phyloP scores from a whole-genome alignment of 116 monocot species.

The Iris pallida region DNA sequence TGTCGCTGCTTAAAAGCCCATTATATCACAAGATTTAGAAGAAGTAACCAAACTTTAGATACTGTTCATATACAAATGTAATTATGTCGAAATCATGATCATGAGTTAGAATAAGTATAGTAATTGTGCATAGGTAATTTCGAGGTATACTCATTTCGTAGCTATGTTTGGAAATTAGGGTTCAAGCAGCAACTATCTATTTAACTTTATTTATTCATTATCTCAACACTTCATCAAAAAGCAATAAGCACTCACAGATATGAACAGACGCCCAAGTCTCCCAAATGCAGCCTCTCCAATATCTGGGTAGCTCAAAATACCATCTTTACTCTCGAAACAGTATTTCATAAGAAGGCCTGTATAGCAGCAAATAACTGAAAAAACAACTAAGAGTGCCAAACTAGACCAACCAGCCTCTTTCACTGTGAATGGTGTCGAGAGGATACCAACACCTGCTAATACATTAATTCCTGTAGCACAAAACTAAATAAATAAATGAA shows the following conservation, averaged over 20 bases:
- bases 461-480: constrained; percentile 71
- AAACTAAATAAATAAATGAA: constrained; percentile 5
- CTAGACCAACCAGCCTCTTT: constrained; percentile 91
- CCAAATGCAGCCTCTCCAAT: constrained; percentile 97
- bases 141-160: background rate
- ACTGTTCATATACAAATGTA: background rate
- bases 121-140: background rate
- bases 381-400: constrained; percentile 46
- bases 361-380: constrained; percentile 81
- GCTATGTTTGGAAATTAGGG: background rate
- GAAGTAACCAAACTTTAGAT: background rate
- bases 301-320: constrained; percentile 77
- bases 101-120: background rate
- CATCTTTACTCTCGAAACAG: constrained; percentile 94
- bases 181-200: background rate
- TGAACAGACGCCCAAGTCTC: constrained; percentile 63
- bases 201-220: background rate
- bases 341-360: constrained; percentile 79
- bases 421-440: constrained; percentile 79
- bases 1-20: background rate
- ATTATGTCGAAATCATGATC: background rate
- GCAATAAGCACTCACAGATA: constrained; percentile 62
- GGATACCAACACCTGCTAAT: constrained; percentile 78
- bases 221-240: background rate
- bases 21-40: background rate